Conservation (phyloP, 2,329 filamentous ascomycete species). For the Aspergillus candidus region DNA sequence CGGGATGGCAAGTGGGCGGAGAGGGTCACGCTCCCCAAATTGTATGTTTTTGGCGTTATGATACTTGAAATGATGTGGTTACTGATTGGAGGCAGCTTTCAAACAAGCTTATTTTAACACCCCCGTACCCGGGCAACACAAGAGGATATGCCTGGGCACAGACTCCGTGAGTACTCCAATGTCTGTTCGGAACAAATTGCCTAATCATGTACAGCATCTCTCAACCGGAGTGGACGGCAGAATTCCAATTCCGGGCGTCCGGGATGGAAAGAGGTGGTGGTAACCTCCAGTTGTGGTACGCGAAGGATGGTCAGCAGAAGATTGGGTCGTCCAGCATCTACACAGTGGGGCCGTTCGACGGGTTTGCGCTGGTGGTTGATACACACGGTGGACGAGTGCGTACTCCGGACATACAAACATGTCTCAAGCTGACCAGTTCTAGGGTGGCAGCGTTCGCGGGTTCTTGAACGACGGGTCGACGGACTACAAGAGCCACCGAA, state of each 20-base stretch:
- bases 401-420: slow-evolving; percentile 4
- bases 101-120: slow-evolving; percentile 87
- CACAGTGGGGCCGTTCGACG: slow-evolving; percentile 78
- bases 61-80: not conserved
- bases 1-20: slow-evolving; percentile 51
- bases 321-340: slow-evolving; percentile 75
- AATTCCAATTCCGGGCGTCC: slow-evolving; percentile 80
- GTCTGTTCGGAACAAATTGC: too few relatives aligned
- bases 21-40: slow-evolving; percentile 53
- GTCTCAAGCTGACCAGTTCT: slow-evolving; percentile 6
- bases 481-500: slow-evolving; percentile 70
- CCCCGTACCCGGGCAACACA: slow-evolving; percentile 77
- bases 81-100: slow-evolving; percentile 52
- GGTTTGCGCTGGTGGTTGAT: slow-evolving; percentile 81
- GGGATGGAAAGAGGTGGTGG: slow-evolving; percentile 80
- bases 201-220: too few relatives aligned
- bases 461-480: slow-evolving; percentile 88
- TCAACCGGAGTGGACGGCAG: slow-evolving; percentile 68
- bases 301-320: slow-evolving; percentile 58
- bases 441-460: slow-evolving; percentile 74
- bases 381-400: slow-evolving; percentile 63
- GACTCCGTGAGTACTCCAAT: slow-evolving; percentile 43
- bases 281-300: slow-evolving; percentile 92
- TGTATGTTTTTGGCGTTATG: slow-evolving; percentile 22
- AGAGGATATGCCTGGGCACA: slow-evolving; percentile 79